phyloP scores from a whole-genome alignment of 192 early-diverging fungal species.

The Umbelopsis sp. region DNA sequence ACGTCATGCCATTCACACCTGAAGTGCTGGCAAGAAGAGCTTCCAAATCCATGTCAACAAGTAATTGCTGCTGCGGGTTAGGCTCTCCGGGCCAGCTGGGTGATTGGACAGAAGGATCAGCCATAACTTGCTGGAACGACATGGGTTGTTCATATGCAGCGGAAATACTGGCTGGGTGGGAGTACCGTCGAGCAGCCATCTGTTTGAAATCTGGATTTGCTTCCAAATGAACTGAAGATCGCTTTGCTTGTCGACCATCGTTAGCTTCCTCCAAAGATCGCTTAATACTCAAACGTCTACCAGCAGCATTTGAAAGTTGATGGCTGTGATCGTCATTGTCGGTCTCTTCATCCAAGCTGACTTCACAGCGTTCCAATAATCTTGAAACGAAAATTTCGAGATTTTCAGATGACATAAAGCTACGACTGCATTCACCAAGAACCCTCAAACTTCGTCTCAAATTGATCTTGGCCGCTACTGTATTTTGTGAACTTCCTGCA shows the following conservation, averaged over 20 bases:
- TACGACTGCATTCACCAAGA: constrained; percentile 24
- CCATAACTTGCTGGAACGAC: neutral
- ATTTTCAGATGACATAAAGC: constrained; percentile 16
- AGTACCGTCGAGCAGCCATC: constrained; percentile 6
- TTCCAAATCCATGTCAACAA: neutral
- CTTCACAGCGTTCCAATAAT: constrained; percentile 14
- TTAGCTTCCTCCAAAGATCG: neutral
- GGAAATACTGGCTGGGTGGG: neutral
- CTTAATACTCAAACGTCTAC: constrained; percentile 12
- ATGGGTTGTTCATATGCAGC: neutral
- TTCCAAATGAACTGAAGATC: constrained; percentile 18
- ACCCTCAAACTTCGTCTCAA: constrained; percentile 20
- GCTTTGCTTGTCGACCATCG: neutral
- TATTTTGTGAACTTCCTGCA: constrained; percentile 17
- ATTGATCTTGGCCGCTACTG: constrained; percentile 8
- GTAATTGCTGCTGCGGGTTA: neutral
- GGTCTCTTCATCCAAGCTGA: constrained; percentile 17
- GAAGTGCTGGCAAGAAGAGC: neutral
- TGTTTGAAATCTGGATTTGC: constrained; percentile 11
- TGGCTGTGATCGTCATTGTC: neutral
- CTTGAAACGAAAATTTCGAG: constrained; percentile 19
- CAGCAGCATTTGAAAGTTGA: neutral
- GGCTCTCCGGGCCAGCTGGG: neutral
- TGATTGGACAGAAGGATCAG: neutral
- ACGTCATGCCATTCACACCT: neutral